Evolutionary conservation across 75 land plant species (phyloP).

Genomic region (Pseudotsuga menziesii): DNA sequence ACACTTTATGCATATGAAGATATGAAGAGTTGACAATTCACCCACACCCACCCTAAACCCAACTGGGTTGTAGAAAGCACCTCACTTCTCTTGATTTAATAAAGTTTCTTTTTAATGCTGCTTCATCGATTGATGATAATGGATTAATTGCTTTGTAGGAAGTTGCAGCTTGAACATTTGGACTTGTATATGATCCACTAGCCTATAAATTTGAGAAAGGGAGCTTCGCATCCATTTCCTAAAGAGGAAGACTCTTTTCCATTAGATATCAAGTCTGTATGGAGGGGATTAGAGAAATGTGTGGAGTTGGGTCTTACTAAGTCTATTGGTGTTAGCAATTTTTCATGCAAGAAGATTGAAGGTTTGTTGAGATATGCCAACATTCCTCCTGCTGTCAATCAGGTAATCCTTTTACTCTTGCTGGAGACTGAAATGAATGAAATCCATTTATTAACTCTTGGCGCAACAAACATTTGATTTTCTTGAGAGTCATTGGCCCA

Average conservation of each 20-base stretch:
- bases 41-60: too few relatives aligned
- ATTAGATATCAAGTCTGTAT: conserved; percentile 45
- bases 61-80: not conserved
- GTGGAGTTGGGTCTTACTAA: conserved; percentile 32
- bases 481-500: too few relatives aligned
- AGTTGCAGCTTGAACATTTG: conserved; percentile 68
- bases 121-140: too few relatives aligned
- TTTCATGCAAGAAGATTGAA: conserved; percentile 51
- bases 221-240: not conserved
- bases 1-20: too few relatives aligned
- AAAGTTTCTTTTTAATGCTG: too few relatives aligned
- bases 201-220: conserved; percentile 53
- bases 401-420: conserved; percentile 44
- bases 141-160: too few relatives aligned
- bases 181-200: conserved; percentile 82
- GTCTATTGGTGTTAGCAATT: conserved; percentile 76
- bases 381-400: conserved; percentile 66
- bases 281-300: conserved; percentile 66
- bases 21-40: too few relatives aligned
- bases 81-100: not conserved
- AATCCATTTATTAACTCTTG: too few relatives aligned
- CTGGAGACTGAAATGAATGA: too few relatives aligned
- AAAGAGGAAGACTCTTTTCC: conserved; percentile 17
- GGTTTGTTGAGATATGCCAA: conserved; percentile 28
- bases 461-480: too few relatives aligned